These are phyloP conservation scores for Diutina pseudorugosa DNA, from an alignment of 1,139 yeast species.

Conservation along the genomic window DNA sequence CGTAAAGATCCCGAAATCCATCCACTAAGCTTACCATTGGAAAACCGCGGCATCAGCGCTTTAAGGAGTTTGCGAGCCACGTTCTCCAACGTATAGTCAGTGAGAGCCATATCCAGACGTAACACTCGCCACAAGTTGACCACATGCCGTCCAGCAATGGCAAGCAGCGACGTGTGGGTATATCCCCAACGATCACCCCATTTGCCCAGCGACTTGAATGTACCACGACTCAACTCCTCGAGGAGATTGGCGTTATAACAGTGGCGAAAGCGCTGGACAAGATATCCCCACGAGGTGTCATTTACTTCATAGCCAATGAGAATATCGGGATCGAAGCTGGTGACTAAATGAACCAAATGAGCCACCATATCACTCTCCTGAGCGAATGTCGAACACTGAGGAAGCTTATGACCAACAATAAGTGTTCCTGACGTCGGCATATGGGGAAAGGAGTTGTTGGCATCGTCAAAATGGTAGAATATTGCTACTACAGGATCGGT, in stretches of 20 bases:
- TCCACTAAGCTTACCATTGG: slow-evolving; percentile 34
- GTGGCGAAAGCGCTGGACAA: slow-evolving; percentile 49
- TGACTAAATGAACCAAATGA: slow-evolving; percentile 38
- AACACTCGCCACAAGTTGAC: slow-evolving; percentile 77
- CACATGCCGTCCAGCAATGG: slow-evolving; percentile 68
- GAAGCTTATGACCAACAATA: background rate
- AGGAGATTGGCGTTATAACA: slow-evolving; percentile 41
- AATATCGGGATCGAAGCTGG: slow-evolving; percentile 73
- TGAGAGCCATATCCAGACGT: slow-evolving; percentile 47
- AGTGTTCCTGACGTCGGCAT: background rate
- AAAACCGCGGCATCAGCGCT: slow-evolving; percentile 51
- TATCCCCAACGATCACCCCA: slow-evolving; percentile 73
- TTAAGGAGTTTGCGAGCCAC: slow-evolving; percentile 59
- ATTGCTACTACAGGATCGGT: slow-evolving; percentile 46
- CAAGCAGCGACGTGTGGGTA: slow-evolving; percentile 60
- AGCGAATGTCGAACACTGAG: slow-evolving; percentile 15
- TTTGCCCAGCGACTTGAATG: slow-evolving; percentile 35
- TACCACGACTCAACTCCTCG: slow-evolving; percentile 32
- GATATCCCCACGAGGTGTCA: slow-evolving; percentile 78
- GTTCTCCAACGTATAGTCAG: slow-evolving; percentile 68
- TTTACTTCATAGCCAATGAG: slow-evolving; percentile 79
- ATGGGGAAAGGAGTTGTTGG: slow-evolving; percentile 14
- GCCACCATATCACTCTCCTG: slow-evolving; percentile 47
- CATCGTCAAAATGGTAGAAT: slow-evolving; percentile 49
- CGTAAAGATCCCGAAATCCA: slow-evolving; percentile 25